Evolutionary conservation across 495 filamentous ascomycete species (phyloP).

Genomic region (Clohesyomyces aquaticus): DNA sequence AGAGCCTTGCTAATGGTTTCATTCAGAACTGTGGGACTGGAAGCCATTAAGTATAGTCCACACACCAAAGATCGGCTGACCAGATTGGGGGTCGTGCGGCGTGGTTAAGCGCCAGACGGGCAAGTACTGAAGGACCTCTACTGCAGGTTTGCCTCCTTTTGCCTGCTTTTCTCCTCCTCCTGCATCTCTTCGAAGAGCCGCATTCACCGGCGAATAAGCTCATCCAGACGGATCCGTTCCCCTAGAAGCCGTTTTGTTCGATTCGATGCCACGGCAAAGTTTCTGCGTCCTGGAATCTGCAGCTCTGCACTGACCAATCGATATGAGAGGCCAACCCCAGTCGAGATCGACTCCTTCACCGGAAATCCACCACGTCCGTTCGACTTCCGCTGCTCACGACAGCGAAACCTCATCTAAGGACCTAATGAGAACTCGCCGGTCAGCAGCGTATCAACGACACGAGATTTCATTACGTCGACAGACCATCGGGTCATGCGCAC

Average conservation of each 20-base stretch:
- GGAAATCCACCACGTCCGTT: conserved; percentile 7
- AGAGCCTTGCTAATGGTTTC: conserved; percentile 14
- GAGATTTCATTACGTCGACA: conserved; percentile 1
- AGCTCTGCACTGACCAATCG: conserved; percentile 19
- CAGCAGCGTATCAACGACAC: conserved; percentile 24
- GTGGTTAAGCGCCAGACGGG: background rate
- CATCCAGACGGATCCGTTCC: background rate
- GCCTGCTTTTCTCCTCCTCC: background rate
- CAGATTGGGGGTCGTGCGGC: conserved; percentile 1
- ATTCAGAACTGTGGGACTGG: conserved; percentile 19
- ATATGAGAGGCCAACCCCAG: background rate
- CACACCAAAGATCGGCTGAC: conserved; percentile 22
- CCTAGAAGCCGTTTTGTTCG: conserved; percentile 12
- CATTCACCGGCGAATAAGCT: conserved; percentile 10
- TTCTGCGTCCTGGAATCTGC: conserved; percentile 7
- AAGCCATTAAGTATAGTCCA: conserved; percentile 34
- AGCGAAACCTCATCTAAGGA: background rate
- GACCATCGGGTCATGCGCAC: conserved; percentile 27
- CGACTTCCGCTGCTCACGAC: conserved; percentile 6
- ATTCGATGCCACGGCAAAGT: conserved; percentile 5
- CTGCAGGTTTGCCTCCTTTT: conserved; percentile 32
- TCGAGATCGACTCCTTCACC: conserved; percentile 28
- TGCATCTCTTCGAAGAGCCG: conserved; percentile 6
- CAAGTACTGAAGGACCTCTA: background rate
- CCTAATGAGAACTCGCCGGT: conserved; percentile 26